phyloP scores from a whole-genome alignment of 805 yeast species.

The Wickerhamiella dianesei region DNA sequence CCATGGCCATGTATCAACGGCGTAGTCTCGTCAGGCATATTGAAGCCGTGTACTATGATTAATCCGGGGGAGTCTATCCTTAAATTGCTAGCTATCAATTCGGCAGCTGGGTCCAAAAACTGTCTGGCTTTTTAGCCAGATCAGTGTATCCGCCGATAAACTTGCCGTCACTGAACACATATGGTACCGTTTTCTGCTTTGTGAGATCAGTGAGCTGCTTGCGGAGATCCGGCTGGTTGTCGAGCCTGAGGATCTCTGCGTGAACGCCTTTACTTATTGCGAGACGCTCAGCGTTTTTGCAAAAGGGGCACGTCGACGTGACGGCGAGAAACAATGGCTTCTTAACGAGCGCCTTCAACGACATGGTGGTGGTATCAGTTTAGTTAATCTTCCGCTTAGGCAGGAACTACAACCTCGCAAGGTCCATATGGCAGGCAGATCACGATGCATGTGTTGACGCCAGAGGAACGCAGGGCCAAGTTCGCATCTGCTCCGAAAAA shows the following conservation, averaged over 20 bases:
- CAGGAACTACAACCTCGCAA: no score
- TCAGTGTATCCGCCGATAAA: slow-evolving; percentile 34
- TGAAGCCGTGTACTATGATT: no score
- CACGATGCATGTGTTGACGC: not conserved
- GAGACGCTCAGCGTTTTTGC: slow-evolving; percentile 15
- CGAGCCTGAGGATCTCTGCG: slow-evolving; percentile 37
- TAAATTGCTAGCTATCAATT: no score
- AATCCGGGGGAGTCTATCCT: not conserved
- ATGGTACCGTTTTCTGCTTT: slow-evolving; percentile 58
- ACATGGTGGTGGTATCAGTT: no score
- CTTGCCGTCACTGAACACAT: slow-evolving; percentile 46
- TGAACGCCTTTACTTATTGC: slow-evolving; percentile 12
- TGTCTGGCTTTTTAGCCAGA: slow-evolving; percentile 11
- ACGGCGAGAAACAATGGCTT: slow-evolving; percentile 18
- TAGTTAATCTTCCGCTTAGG: no score
- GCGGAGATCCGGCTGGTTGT: slow-evolving; percentile 39
- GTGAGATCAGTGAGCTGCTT: slow-evolving; percentile 42
- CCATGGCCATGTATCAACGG: not conserved
- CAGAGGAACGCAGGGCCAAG: slow-evolving; percentile 1
- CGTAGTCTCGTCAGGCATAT: not conserved
- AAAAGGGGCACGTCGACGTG: slow-evolving; percentile 20
- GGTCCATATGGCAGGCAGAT: not conserved
- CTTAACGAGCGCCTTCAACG: slow-evolving; percentile 5
- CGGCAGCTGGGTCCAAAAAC: slow-evolving; percentile 15
- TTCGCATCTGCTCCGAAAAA: not conserved